phyloP scores from a whole-genome alignment of 768 basidiomycete species.

The Naganishia onofrii region DNA sequence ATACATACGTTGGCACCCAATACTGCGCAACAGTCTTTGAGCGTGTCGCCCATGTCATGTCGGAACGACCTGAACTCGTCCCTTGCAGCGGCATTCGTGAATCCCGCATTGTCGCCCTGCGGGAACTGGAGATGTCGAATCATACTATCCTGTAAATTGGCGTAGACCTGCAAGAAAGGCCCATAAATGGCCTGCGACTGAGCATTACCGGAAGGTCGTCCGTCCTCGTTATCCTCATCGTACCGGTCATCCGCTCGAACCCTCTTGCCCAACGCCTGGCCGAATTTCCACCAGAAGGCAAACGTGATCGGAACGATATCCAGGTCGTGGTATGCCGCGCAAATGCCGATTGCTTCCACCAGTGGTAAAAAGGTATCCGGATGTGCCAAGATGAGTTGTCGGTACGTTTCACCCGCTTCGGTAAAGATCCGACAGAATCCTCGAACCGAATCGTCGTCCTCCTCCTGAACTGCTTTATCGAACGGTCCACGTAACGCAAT shows the following conservation, averaged over 20 bases:
- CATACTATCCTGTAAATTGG: constrained; percentile 75
- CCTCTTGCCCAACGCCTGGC: constrained; percentile 80
- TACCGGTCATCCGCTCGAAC: constrained; percentile 58
- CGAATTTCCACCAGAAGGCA: constrained; percentile 96
- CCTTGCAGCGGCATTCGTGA: constrained; percentile 72
- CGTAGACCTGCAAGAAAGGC: constrained; percentile 79
- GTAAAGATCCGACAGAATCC: constrained; percentile 87
- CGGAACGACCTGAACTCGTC: constrained; percentile 93
- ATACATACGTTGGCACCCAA: constrained; percentile 83
- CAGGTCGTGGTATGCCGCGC: constrained; percentile 86
- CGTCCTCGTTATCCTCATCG: constrained; percentile 9
- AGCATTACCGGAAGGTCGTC: constrained; percentile 49
- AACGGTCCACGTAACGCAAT: constrained; percentile 69
- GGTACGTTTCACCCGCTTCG: constrained; percentile 98
- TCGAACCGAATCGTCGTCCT: constrained; percentile 82
- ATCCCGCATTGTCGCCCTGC: constrained; percentile 57
- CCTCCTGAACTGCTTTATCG: constrained; percentile 57
- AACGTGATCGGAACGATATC: constrained; percentile 98
- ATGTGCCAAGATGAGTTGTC: constrained; percentile 79
- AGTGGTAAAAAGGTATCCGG: constrained; percentile 90
- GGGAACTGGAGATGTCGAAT: constrained; percentile 92
- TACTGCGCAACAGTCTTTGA: constrained; percentile 96
- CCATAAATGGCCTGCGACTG: constrained; percentile 28
- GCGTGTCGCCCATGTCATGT: constrained; percentile 97
- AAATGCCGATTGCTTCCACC: constrained; percentile 88